Percentiles rank a stretch among this genome's conserved stretches.
Evolutionary conservation across 495 filamentous ascomycete species (phyloP).

Genomic region (Penicillium coffeae): DNA sequence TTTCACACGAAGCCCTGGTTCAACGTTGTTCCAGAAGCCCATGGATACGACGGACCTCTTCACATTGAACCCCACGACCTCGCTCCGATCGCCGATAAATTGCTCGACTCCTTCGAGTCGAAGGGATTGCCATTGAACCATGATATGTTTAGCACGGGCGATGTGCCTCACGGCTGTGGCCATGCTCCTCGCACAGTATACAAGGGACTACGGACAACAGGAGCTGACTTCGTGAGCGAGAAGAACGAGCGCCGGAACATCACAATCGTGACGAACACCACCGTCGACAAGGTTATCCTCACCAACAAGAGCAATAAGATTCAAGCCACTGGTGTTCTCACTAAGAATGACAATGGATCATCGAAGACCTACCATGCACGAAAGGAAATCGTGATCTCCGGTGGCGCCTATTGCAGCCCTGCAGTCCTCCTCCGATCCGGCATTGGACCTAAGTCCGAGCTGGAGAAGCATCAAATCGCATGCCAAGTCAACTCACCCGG

Average conservation of each 20-base stretch:
- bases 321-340: slow-evolving; percentile 26
- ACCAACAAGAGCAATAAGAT: slow-evolving; percentile 10
- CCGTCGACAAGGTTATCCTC: slow-evolving; percentile 34
- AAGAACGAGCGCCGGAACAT: slow-evolving; percentile 32
- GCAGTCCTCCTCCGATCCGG: slow-evolving; percentile 54
- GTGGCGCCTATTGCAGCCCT: slow-evolving; percentile 55
- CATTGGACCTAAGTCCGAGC: slow-evolving; percentile 48
- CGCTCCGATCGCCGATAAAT: slow-evolving; percentile 43
- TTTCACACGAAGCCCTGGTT: slow-evolving; percentile 47
- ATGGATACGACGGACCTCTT: slow-evolving; percentile 43
- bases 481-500: slow-evolving; percentile 47
- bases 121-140: slow-evolving; percentile 41
- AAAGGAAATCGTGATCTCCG: slow-evolving; percentile 50
- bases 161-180: slow-evolving; percentile 47
- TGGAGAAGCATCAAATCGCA: slow-evolving; percentile 44
- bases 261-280: slow-evolving; percentile 35
- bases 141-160: slow-evolving; percentile 51
- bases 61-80: slow-evolving; percentile 47
- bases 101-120: slow-evolving; percentile 46
- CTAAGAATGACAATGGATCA: slow-evolving; percentile 20
- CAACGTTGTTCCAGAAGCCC: slow-evolving; percentile 30
- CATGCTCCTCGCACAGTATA: slow-evolving; percentile 48
- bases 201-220: slow-evolving; percentile 45
- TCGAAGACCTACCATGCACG: slow-evolving; percentile 28
- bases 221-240: slow-evolving; percentile 44